Conservation (phyloP, 768 basidiomycete species). For the Amanita jacksonii region DNA sequence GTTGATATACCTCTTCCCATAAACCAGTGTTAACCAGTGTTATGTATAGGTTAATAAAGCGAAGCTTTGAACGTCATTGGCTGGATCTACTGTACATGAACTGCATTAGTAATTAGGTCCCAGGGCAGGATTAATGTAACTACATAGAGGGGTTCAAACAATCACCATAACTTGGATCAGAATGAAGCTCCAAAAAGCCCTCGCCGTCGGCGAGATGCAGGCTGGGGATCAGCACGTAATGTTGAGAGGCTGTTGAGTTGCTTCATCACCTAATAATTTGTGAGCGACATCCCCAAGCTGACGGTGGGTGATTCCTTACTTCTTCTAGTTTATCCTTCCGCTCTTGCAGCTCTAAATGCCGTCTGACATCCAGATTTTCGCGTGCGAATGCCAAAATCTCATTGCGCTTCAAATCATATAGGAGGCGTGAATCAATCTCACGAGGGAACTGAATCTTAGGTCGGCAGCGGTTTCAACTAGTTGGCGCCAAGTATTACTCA, state of each 20-base stretch:
- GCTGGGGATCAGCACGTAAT: slow-evolving; percentile 73
- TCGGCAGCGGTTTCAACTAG: slow-evolving; percentile 1
- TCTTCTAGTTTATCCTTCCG: slow-evolving; percentile 97
- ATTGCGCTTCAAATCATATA: slow-evolving; percentile 86
- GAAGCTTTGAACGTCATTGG: slow-evolving; percentile 27
- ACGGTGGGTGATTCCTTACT: slow-evolving; percentile 28
- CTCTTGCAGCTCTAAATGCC: slow-evolving; percentile 90
- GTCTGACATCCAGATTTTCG: slow-evolving; percentile 85
- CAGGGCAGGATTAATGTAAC: not conserved
- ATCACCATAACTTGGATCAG: slow-evolving; percentile 19
- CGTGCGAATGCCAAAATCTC: slow-evolving; percentile 90
- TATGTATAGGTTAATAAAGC: slow-evolving; percentile 29
- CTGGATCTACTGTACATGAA: too few species aligned
- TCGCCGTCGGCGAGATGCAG: slow-evolving; percentile 60
- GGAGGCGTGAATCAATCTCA: slow-evolving; percentile 88
- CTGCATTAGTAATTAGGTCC: too few species aligned
- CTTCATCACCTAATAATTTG: slow-evolving; percentile 69
- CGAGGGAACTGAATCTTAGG: slow-evolving; percentile 68
- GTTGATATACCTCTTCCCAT: slow-evolving; percentile 10
- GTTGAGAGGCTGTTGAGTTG: slow-evolving; percentile 89
- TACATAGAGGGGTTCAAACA: not conserved
- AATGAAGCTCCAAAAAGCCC: slow-evolving; percentile 77
- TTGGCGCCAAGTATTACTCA: slow-evolving; percentile 22
- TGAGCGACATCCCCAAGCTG: not conserved
- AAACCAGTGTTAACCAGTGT: not conserved